These are phyloP conservation scores for Aspergillus novoparasiticus DNA, from an alignment of 2,329 filamentous ascomycete genomes.

Conservation along the genomic window DNA sequence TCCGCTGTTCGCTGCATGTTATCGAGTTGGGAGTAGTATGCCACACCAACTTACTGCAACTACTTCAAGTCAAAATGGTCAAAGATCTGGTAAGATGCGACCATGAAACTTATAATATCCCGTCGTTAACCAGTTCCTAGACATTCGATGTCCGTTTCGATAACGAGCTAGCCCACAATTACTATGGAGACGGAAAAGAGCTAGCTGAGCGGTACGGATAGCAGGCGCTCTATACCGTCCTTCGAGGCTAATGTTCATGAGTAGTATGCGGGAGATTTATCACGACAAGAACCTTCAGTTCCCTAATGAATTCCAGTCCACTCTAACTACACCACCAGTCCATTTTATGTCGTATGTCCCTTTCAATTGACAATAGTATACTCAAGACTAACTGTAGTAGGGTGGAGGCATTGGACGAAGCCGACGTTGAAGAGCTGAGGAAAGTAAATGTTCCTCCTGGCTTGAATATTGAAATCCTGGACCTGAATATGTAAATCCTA, in stretches of 20 bases:
- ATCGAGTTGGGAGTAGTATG: background rate
- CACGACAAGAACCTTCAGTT: conserved; percentile 17
- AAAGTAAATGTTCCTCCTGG: conserved; percentile 15
- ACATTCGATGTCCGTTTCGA: conserved; percentile 23
- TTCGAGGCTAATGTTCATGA: background rate
- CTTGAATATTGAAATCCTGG: conserved; percentile 16
- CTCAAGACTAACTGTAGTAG: conserved; percentile 1
- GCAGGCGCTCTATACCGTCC: too few species aligned
- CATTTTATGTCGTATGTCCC: conserved; percentile 22
- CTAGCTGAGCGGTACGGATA: conserved; percentile 12
- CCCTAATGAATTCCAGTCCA: conserved; percentile 23
- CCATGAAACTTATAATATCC: background rate
- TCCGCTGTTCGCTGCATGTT: background rate
- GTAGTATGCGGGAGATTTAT: conserved; percentile 15
- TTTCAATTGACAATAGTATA: too few species aligned
- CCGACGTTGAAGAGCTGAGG: conserved; percentile 13
- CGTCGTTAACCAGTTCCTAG: background rate
- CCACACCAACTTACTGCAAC: background rate
- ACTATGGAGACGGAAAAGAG: conserved; percentile 21
- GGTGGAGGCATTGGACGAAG: conserved; percentile 15
- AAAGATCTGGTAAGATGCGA: background rate
- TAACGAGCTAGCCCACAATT: conserved; percentile 20
- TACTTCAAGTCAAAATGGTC: background rate
- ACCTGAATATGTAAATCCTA: conserved; percentile 1
- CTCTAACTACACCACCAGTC: conserved; percentile 21